These are phyloP conservation scores for Russula ochroleuca DNA, from an alignment of 768 basidiomycete genomes.

Conservation along the genomic window DNA sequence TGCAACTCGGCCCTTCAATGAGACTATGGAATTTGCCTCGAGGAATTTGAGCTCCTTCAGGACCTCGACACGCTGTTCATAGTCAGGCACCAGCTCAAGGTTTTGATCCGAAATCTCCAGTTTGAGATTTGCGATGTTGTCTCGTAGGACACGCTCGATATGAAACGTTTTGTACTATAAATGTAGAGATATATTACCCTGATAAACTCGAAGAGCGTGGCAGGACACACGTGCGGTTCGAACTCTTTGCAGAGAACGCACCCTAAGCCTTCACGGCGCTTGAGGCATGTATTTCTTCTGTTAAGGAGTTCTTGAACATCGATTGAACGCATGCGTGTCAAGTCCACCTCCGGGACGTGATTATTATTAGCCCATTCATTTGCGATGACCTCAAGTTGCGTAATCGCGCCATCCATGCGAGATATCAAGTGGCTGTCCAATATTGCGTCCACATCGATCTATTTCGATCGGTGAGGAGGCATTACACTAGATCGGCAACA, in stretches of 20 bases:
- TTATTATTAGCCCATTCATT: slow-evolving; percentile 52
- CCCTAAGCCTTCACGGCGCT: slow-evolving; percentile 40
- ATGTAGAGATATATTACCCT: slow-evolving; percentile 18
- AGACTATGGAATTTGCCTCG: slow-evolving; percentile 91
- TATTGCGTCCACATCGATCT: slow-evolving; percentile 72
- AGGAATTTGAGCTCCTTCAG: slow-evolving; percentile 90
- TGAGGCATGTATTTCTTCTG: slow-evolving; percentile 47
- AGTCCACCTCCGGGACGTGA: slow-evolving; percentile 72
- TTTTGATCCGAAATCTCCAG: slow-evolving; percentile 94
- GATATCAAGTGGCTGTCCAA: slow-evolving; percentile 61
- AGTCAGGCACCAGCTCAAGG: slow-evolving; percentile 92
- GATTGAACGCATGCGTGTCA: slow-evolving; percentile 74
- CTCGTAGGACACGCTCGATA: slow-evolving; percentile 64
- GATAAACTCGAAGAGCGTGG: neutral
- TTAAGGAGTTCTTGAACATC: slow-evolving; percentile 87
- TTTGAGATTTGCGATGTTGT: slow-evolving; percentile 73
- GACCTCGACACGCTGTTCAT: slow-evolving; percentile 89
- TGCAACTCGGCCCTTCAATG: slow-evolving; percentile 94
- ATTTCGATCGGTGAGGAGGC: slow-evolving; percentile 11
- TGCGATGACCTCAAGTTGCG: slow-evolving; percentile 46
- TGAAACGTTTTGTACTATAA: slow-evolving; percentile 73
- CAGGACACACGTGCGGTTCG: slow-evolving; percentile 61
- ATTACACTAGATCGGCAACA: slow-evolving; percentile 9
- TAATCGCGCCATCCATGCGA: slow-evolving; percentile 53
- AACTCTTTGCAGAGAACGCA: slow-evolving; percentile 69